phyloP scores from a whole-genome alignment of 2,329 filamentous ascomycete species.

The Phialophora tarda region DNA sequence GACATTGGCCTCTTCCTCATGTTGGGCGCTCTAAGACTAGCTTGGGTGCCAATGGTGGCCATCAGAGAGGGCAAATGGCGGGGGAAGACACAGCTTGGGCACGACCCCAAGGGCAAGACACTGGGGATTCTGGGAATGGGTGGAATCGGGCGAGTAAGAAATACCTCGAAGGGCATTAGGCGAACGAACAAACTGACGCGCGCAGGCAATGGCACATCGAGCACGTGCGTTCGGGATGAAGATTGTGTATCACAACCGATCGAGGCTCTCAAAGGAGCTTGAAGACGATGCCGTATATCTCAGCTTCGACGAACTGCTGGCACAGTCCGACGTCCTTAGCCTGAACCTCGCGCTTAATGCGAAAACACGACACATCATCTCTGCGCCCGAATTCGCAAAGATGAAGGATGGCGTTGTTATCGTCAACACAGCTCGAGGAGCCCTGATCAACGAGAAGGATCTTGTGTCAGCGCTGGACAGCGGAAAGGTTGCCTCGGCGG shows the following conservation, averaged over 20 bases:
- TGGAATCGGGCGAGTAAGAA: slow-evolving; percentile 53
- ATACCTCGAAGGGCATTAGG: not conserved
- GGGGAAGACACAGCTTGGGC: slow-evolving; percentile 50
- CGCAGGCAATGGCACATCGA: slow-evolving; percentile 53
- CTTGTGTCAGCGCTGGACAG: slow-evolving; percentile 52
- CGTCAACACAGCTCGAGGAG: slow-evolving; percentile 53
- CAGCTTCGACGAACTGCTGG: slow-evolving; percentile 54
- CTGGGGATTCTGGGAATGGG: slow-evolving; percentile 57
- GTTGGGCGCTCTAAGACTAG: slow-evolving; percentile 54
- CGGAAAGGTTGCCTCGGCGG: slow-evolving; percentile 53
- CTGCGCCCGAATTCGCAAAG: slow-evolving; percentile 51
- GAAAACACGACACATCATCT: slow-evolving; percentile 55
- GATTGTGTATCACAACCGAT: slow-evolving; percentile 56
- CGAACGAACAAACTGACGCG: slow-evolving; percentile 12
- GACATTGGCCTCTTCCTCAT: slow-evolving; percentile 56
- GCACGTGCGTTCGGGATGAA: slow-evolving; percentile 55
- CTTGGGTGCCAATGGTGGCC: slow-evolving; percentile 49
- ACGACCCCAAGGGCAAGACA: slow-evolving; percentile 53
- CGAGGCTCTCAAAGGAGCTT: slow-evolving; percentile 48
- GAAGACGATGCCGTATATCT: slow-evolving; percentile 53
- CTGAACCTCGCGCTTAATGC: slow-evolving; percentile 53
- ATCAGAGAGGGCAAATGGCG: slow-evolving; percentile 52
- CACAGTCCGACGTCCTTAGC: slow-evolving; percentile 54
- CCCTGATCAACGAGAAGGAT: slow-evolving; percentile 55
- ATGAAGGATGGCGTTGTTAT: slow-evolving; percentile 55